phyloP scores from a whole-genome alignment of 1,284 basidiomycete genomes.

The Ganoderma lingzhi region DNA sequence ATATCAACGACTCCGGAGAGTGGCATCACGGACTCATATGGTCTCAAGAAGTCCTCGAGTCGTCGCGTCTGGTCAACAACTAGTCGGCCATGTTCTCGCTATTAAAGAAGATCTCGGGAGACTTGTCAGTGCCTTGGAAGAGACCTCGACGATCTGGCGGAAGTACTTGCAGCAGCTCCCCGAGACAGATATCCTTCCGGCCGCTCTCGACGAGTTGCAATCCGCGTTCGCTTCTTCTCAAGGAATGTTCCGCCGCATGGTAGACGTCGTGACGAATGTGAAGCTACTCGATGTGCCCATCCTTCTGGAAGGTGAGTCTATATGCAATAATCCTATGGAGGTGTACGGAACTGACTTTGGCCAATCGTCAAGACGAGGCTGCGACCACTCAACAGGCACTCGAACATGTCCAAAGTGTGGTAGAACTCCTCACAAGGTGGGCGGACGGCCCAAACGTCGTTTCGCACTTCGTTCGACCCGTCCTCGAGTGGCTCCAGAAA shows the following conservation, averaged over 20 bases:
- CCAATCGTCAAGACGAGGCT: conserved; percentile 27
- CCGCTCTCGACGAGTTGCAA: conserved; percentile 23
- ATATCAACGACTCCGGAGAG: conserved; percentile 21
- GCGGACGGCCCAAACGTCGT: conserved; percentile 50
- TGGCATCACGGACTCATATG: conserved; percentile 32
- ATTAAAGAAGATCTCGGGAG: conserved; percentile 47
- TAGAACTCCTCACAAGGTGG: conserved; percentile 43
- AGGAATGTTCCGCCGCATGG: conserved; percentile 30
- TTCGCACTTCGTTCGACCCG: conserved; percentile 55
- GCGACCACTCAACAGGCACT: conserved; percentile 22
- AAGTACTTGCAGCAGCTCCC: conserved; percentile 27
- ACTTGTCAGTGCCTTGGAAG: conserved; percentile 49
- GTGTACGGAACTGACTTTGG: background rate
- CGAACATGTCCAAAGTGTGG: conserved; percentile 29
- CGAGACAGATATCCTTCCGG: conserved; percentile 10
- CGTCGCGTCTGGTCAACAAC: conserved; percentile 40
- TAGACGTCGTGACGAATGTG: conserved; percentile 39
- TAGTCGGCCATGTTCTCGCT: conserved; percentile 40
- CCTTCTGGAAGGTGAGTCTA: conserved; percentile 46
- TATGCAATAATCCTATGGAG: background rate
- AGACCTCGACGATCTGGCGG: conserved; percentile 41
- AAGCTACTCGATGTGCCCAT: conserved; percentile 42
- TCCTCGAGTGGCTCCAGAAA: conserved; percentile 56
- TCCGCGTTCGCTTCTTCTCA: conserved; percentile 21
- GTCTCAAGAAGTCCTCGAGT: conserved; percentile 25